phyloP scores from a whole-genome alignment of 2,329 filamentous ascomycete genomes.

The Dactylella cylindrospora region DNA sequence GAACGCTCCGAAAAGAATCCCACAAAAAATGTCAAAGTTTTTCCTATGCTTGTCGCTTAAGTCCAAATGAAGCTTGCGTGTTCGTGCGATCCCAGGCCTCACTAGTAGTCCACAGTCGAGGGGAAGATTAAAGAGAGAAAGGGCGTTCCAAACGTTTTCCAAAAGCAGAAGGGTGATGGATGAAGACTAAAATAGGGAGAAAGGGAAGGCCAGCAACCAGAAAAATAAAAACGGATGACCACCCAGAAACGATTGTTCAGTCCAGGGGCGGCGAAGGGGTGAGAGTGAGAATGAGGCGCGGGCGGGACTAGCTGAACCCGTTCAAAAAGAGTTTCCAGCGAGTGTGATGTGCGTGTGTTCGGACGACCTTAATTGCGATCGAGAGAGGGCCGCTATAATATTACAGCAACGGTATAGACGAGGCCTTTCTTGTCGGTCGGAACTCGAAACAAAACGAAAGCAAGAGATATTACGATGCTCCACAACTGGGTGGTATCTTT shows the following conservation, averaged over 20 bases:
- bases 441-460: neutral
- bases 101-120: neutral
- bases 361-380: neutral
- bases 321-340: conserved; percentile 1
- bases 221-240: neutral
- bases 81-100: too few species aligned
- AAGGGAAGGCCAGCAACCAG: neutral
- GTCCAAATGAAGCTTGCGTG: too few species aligned
- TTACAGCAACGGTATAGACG: neutral
- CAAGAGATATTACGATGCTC: neutral
- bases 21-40: conserved; percentile 15
- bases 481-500: neutral
- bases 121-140: neutral
- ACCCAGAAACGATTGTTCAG: neutral
- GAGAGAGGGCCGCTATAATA: neutral
- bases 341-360: neutral
- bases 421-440: neutral
- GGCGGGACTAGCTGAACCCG: neutral
- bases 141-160: neutral
- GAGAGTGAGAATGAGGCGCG: neutral
- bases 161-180: neutral
- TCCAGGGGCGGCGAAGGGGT: neutral
- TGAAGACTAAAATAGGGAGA: neutral
- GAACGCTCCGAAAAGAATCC: conserved; percentile 17
- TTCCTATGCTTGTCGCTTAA: conserved; percentile 19